Conservation (phyloP, 176 grass and related monocot species). For the Rhynchospora pubera region DNA sequence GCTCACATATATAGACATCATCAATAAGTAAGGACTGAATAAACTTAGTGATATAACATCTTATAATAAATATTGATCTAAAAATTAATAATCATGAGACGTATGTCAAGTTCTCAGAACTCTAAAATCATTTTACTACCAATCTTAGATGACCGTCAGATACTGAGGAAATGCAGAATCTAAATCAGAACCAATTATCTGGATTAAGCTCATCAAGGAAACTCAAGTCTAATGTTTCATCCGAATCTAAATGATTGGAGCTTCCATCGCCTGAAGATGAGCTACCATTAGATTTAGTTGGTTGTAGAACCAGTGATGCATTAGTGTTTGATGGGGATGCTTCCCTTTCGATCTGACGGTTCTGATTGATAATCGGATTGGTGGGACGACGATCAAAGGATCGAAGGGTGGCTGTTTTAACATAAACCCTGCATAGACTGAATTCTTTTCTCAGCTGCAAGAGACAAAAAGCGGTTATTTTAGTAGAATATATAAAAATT, state of each 20-base stretch:
- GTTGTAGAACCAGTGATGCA: not conserved
- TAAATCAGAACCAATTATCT: conserved; percentile 13
- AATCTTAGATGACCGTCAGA: not conserved
- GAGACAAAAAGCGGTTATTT: not conserved
- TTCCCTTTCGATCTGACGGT: not conserved
- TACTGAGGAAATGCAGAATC: not conserved
- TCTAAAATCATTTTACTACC: not conserved
- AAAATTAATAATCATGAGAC: not conserved
- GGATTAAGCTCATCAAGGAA: conserved; percentile 12
- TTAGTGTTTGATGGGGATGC: not conserved
- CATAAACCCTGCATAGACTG: conserved; percentile 61
- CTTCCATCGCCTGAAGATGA: not conserved
- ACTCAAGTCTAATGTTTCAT: not conserved
- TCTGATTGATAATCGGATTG: not conserved
- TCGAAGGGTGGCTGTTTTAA: conserved; percentile 39
- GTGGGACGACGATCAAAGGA: conserved; percentile 65
- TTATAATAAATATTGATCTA: not conserved
- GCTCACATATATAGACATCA: not conserved
- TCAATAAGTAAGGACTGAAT: not conserved
- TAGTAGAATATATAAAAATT: not conserved
- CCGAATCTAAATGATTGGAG: not conserved
- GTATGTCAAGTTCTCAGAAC: not conserved
- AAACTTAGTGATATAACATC: not conserved
- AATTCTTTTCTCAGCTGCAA: conserved; percentile 54
- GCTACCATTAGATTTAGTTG: not conserved